Evolutionary conservation across 345 rosid genomes (phyloP).

Genomic region (Murraya paniculata): DNA sequence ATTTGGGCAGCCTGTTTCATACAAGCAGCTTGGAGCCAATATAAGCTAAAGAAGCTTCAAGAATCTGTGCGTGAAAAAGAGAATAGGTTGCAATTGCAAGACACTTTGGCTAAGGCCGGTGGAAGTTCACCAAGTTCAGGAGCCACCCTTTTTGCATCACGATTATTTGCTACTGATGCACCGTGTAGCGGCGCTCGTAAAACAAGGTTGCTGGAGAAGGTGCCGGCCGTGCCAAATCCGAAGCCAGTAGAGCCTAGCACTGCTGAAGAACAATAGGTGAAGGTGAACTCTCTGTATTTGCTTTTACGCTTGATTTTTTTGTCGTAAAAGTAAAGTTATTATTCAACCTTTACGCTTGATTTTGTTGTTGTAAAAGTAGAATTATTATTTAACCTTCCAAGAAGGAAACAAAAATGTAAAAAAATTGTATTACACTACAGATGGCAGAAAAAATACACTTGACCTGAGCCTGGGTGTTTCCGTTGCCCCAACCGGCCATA

Average conservation of each 20-base stretch:
- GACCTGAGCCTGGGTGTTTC: too few relatives aligned
- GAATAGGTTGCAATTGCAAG: slow-evolving; percentile 49
- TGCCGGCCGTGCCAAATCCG: slow-evolving; percentile 65
- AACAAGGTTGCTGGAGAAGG: slow-evolving; percentile 56
- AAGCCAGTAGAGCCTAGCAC: slow-evolving; percentile 90
- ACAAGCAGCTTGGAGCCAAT: slow-evolving; percentile 89
- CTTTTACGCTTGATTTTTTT: slow-evolving; percentile 1
- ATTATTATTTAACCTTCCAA: too few relatives aligned
- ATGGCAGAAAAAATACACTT: too few relatives aligned
- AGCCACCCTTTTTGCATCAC: slow-evolving; percentile 76
- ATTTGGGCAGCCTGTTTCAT: slow-evolving; percentile 91
- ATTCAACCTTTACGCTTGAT: neutral
- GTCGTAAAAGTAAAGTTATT: neutral
- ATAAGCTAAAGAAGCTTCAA: slow-evolving; percentile 60
- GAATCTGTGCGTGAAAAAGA: slow-evolving; percentile 66
- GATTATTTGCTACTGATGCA: slow-evolving; percentile 69
- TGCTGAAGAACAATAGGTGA: slow-evolving; percentile 41
- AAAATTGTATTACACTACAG: too few relatives aligned
- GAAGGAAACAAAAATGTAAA: too few relatives aligned
- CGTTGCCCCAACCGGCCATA: too few relatives aligned
- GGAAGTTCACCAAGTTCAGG: slow-evolving; percentile 76
- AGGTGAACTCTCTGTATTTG: neutral
- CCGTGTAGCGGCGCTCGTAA: slow-evolving; percentile 50
- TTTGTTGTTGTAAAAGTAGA: neutral
- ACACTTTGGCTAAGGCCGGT: slow-evolving; percentile 60